Conservation (phyloP, 805 yeast genomes). For the Candida arabinofermentans region DNA sequence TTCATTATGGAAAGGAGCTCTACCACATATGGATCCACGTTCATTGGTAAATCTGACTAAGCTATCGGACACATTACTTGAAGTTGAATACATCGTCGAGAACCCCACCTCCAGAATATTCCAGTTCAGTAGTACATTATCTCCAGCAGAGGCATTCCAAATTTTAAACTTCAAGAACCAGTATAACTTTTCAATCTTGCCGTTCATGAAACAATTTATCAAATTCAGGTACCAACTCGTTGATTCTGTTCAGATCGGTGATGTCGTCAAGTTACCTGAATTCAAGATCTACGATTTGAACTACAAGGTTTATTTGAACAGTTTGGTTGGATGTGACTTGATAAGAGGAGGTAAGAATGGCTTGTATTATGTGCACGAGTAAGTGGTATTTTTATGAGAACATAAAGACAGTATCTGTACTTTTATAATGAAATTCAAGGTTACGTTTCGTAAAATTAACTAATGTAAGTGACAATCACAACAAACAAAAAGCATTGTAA, state of each 20-base stretch:
- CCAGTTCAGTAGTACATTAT: conserved; percentile 40
- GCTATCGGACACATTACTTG: conserved; percentile 20
- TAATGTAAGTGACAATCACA: no score
- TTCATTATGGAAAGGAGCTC: conserved; percentile 44
- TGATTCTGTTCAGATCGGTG: conserved; percentile 11
- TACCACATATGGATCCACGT: conserved; percentile 70
- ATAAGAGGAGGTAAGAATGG: conserved; percentile 30
- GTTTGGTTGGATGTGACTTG: conserved; percentile 36
- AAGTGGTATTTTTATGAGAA: not conserved
- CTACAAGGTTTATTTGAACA: conserved; percentile 60
- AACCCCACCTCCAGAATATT: conserved; percentile 72
- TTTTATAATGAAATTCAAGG: no score
- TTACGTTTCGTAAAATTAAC: no score
- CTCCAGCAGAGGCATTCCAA: conserved; percentile 21
- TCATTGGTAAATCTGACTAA: conserved; percentile 40
- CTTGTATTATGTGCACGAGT: conserved; percentile 11
- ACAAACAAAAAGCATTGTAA: no score
- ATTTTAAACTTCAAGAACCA: conserved; percentile 28
- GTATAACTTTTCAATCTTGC: conserved; percentile 49
- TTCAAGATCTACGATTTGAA: conserved; percentile 65
- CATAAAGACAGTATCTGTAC: no score
- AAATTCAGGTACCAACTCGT: conserved; percentile 35
- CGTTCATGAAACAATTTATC: conserved; percentile 50
- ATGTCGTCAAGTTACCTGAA: conserved; percentile 46
- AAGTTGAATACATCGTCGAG: conserved; percentile 53